Conservation (phyloP, 768 basidiomycete species). For the Cubamyces lactineus region DNA sequence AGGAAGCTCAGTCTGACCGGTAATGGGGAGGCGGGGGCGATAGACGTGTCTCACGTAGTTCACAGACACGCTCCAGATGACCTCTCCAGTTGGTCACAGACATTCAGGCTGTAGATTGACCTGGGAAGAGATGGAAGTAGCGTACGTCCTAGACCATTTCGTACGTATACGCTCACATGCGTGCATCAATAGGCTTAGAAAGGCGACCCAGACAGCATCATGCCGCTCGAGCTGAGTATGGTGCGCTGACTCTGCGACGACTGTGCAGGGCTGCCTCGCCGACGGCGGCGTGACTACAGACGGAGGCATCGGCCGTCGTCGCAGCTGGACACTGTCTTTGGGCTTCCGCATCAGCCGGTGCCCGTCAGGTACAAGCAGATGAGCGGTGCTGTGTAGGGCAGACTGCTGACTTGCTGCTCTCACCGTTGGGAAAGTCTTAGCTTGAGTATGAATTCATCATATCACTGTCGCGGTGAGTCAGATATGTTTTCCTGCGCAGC, state of each 20-base stretch:
- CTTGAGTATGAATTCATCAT: background rate
- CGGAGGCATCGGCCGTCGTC: background rate
- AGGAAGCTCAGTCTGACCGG: background rate
- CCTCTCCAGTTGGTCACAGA: background rate
- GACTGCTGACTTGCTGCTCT: slow-evolving; percentile 2
- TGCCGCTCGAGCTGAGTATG: too few relatives aligned
- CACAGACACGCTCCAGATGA: background rate
- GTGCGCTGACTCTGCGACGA: too few relatives aligned
- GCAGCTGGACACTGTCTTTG: background rate
- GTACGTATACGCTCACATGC: too few relatives aligned
- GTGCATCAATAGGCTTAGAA: too few relatives aligned
- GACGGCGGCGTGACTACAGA: too few relatives aligned
- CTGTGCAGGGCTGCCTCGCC: too few relatives aligned
- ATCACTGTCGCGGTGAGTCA: background rate
- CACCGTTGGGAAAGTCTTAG: slow-evolving; percentile 19
- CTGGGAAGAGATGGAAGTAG: background rate
- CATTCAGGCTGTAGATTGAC: too few relatives aligned
- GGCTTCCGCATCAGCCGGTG: background rate
- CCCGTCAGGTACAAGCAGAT: slow-evolving; percentile 17
- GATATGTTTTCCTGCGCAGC: too few relatives aligned
- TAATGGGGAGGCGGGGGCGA: background rate
- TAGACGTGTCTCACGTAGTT: background rate
- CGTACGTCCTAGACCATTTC: background rate
- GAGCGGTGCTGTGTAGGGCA: slow-evolving; percentile 1
- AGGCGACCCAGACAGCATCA: too few relatives aligned